Percentiles rank a stretch among this genome's conserved stretches.
phyloP scores from a whole-genome alignment of 1,139 yeast genomes.

The Nadsonia starkeyi-henricii region DNA sequence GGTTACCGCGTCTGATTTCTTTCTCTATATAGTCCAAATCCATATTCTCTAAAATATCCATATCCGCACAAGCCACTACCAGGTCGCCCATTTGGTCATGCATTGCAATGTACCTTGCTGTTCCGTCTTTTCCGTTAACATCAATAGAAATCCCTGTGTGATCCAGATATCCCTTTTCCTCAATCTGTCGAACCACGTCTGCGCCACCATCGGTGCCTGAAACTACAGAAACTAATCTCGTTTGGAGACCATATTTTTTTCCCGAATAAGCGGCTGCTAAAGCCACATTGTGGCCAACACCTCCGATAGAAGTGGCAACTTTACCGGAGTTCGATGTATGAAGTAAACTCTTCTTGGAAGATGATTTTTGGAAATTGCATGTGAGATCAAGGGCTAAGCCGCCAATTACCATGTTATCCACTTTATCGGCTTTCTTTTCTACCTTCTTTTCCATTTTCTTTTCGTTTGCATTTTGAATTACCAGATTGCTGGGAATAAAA shows the following conservation, averaged over 20 bases:
- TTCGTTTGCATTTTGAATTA: neutral
- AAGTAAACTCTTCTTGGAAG: slow-evolving; percentile 21
- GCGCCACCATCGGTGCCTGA: slow-evolving; percentile 44
- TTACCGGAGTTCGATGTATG: slow-evolving; percentile 67
- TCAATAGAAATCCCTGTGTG: slow-evolving; percentile 29
- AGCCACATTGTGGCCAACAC: slow-evolving; percentile 72
- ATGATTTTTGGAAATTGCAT: slow-evolving; percentile 19
- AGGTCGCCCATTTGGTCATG: slow-evolving; percentile 52
- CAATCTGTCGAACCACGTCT: slow-evolving; percentile 27
- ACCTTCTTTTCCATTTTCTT: neutral
- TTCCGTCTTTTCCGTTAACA: slow-evolving; percentile 17
- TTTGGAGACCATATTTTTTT: slow-evolving; percentile 14
- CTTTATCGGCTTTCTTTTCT: neutral
- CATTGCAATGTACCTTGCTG: slow-evolving; percentile 64
- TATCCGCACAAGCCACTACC: slow-evolving; percentile 71
- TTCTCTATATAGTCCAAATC: slow-evolving; percentile 29
- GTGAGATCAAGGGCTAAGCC: slow-evolving; percentile 67
- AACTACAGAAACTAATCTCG: slow-evolving; percentile 44
- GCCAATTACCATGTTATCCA: slow-evolving; percentile 40
- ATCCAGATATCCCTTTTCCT: slow-evolving; percentile 25
- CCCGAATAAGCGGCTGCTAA: slow-evolving; percentile 32
- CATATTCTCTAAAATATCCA: slow-evolving; percentile 50
- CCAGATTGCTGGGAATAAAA: neutral
- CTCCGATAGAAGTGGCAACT: slow-evolving; percentile 50
- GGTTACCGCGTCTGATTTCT: slow-evolving; percentile 15